Conservation (phyloP, 1,139 yeast genomes). For the Suhomyces choctaworum region DNA sequence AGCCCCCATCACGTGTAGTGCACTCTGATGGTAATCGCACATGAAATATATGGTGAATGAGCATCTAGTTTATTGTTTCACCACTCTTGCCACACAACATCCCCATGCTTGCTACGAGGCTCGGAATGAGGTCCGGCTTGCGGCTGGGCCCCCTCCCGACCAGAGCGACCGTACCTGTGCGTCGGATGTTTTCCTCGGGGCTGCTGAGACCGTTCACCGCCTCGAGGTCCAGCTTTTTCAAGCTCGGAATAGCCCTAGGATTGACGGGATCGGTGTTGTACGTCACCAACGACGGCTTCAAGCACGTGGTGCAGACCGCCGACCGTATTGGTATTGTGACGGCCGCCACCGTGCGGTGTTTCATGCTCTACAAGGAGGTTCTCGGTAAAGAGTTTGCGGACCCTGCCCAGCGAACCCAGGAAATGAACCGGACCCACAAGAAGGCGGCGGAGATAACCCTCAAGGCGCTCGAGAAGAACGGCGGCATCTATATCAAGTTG, state of each 20-base stretch:
- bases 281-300: slow-evolving; percentile 35
- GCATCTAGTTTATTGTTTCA: too few species aligned
- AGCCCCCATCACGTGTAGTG: too few species aligned
- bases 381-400: slow-evolving; percentile 48
- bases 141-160: too few species aligned
- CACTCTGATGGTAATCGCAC: too few species aligned
- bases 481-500: slow-evolving; percentile 88
- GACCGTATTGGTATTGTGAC: slow-evolving; percentile 66
- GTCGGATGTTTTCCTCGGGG: too few species aligned
- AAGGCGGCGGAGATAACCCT: slow-evolving; percentile 79
- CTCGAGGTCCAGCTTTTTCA: slow-evolving; percentile 21
- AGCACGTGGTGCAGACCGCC: slow-evolving; percentile 39
- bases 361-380: slow-evolving; percentile 60
- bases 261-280: slow-evolving; percentile 31
- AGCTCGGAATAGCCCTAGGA: slow-evolving; percentile 34
- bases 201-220: too few species aligned
- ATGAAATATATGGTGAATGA: too few species aligned
- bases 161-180: too few species aligned
- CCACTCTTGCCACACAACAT: too few species aligned
- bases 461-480: slow-evolving; percentile 77
- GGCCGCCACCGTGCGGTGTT: slow-evolving; percentile 62
- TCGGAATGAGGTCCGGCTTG: too few species aligned
- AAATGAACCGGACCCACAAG: slow-evolving; percentile 59
- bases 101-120: too few species aligned
- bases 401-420: slow-evolving; percentile 52